A percentile compares a stretch with the other conserved stretches of the same genome.
These are phyloP conservation scores for Kalaharituber pfeilii DNA, from an alignment of 2,329 filamentous ascomycete genomes.

Conservation along the genomic window DNA sequence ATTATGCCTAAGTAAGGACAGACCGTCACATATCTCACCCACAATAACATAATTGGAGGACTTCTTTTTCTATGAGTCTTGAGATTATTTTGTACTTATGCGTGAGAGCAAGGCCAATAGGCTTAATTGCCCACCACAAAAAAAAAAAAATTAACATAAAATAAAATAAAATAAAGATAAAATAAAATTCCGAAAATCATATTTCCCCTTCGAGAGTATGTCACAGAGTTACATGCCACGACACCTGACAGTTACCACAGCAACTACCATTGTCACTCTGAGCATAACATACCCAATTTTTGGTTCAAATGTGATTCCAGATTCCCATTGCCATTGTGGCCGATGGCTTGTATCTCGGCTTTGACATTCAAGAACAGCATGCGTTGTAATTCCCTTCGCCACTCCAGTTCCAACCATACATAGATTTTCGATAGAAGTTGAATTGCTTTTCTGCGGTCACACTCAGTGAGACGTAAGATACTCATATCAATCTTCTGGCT, in stretches of 20 bases:
- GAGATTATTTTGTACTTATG: no score
- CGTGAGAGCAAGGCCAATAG: no score
- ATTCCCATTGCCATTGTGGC: background rate
- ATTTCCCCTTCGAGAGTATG: no score
- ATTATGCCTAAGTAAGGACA: no score
- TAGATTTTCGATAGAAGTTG: conserved; percentile 34
- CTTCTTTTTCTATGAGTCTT: no score
- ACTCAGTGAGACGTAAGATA: conserved; percentile 31
- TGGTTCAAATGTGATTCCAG: background rate
- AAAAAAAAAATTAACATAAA: no score
- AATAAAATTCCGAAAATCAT: no score
- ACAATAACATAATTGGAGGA: no score
- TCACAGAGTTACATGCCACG: no score
- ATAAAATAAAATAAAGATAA: no score
- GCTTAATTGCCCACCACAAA: no score
- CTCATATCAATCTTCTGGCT: conserved; percentile 18
- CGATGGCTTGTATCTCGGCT: conserved; percentile 57
- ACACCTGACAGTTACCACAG: background rate
- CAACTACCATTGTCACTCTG: background rate
- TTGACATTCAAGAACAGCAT: conserved; percentile 62
- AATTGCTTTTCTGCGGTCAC: conserved; percentile 42
- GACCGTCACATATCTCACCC: no score
- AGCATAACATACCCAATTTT: background rate
- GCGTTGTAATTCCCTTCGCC: conserved; percentile 42
- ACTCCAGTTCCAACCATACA: conserved; percentile 15